Base-by-base conservation (phyloP, 495 filamentous ascomycete genomes). In the Aspergillus asperescens region DNA sequence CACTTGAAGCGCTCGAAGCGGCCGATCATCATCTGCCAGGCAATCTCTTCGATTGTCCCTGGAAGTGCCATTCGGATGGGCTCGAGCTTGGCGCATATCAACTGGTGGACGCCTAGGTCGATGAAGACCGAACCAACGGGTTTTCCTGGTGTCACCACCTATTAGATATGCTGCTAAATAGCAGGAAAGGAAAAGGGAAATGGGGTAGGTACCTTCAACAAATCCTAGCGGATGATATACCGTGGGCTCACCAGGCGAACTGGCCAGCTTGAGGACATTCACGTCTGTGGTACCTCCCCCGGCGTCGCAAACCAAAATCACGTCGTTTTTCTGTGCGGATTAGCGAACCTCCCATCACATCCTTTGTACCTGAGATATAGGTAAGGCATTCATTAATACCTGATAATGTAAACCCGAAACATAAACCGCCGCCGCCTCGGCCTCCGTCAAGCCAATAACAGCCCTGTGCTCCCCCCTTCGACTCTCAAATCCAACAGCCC, bases 381-480 rank as follows among this genome's bases (percentile, higher is more conserved):
- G n/a, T n/a, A n/a, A n/a, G n/a, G n/a, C n/a, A n/a, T n/a, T n/a
- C n/a, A n/a, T n/a, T n/a, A 52, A 5, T 58, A 63, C 38, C 57
- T 65, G 25, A 59, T 69, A 67, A 50, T 65, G 58, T 39, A 73
- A 68, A 15, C 70, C 74, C 1, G 69, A 71, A 0, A 75, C 70
- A 59, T 78, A 76, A 1, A 85, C 81, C 10, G 83, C 83, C 7
- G 83, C 82, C 3, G 83, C 83, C 62, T 87, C 83, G 3, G 83
- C 81, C 60, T 87, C 83, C 0, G 83, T 87, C 23, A 86, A 62
- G 13, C 81, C 80, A 41, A 87, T 81, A 16, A 60, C 62, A 1
- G 75, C 76, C 1, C 60, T 64, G 62, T 83, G 78, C 22, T 62
- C 61, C 0, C 52, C 48, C 74, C 69, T 50, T 79, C 84, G 4